These are phyloP conservation scores for Fraxinus americana DNA, from an alignment of 257 asterid genomes.

Conservation along the genomic window DNA sequence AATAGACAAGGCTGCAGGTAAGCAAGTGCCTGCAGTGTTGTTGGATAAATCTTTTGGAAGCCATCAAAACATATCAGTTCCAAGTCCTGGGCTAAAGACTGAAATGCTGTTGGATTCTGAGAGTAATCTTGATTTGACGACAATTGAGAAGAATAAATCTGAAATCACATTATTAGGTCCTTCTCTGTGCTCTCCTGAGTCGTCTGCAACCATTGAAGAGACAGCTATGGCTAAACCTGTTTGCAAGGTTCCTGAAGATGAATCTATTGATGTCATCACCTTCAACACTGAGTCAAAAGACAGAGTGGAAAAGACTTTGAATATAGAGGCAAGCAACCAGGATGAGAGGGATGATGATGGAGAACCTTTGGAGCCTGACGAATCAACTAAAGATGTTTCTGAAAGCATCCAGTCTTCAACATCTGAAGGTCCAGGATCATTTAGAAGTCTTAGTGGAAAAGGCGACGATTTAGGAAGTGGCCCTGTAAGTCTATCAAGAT, in stretches of 20 bases:
- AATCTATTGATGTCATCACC: constrained; percentile 31
- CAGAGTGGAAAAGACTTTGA: constrained; percentile 47
- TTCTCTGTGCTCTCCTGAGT: constrained; percentile 32
- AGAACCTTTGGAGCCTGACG: constrained; percentile 67
- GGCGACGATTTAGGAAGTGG: constrained; percentile 84
- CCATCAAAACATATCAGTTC: constrained; percentile 35
- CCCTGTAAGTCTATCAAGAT: constrained; percentile 79
- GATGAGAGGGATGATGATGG: constrained; percentile 53
- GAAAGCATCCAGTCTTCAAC: constrained; percentile 49
- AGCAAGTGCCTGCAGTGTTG: constrained; percentile 39
- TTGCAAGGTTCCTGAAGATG: constrained; percentile 39
- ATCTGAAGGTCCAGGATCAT: constrained; percentile 82
- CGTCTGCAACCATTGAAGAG: constrained; percentile 35
- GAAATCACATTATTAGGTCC: constrained; percentile 44
- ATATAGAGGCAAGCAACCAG: constrained; percentile 44
- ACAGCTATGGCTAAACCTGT: constrained; percentile 30
- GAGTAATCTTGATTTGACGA: constrained; percentile 35
- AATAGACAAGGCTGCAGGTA: constrained; percentile 37
- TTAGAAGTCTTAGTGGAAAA: constrained; percentile 70
- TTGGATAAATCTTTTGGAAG: constrained; percentile 41
- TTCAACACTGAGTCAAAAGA: constrained; percentile 39
- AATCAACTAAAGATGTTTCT: constrained; percentile 46
- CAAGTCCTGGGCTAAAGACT: constrained; percentile 54
- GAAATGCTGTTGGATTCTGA: constrained; percentile 61
- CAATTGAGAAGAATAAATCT: constrained; percentile 55